A percentile compares a stretch with the other conserved stretches of the same genome.
Conservation (phyloP, 1,139 yeast species). For the Nakaseomyces delphensis region DNA sequence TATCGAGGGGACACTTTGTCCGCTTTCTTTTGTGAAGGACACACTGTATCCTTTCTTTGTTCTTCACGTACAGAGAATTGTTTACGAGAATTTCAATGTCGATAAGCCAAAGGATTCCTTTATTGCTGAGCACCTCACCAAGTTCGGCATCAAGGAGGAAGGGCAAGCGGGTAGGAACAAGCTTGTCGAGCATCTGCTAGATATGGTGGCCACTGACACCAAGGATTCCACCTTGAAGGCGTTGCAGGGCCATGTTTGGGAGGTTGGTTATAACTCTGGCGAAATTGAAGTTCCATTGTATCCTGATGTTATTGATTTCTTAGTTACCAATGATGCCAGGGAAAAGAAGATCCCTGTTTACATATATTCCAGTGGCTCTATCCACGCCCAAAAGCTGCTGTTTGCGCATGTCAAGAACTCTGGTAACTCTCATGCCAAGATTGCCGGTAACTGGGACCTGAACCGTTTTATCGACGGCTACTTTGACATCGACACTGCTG, state of each 20-base stretch:
- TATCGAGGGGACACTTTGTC: conserved; percentile 89
- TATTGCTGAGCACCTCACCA: conserved; percentile 8
- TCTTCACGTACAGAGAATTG: conserved; percentile 22
- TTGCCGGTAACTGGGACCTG: conserved; percentile 36
- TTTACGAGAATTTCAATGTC: conserved; percentile 6
- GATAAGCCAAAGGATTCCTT: conserved; percentile 6
- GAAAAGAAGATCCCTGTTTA: conserved; percentile 35
- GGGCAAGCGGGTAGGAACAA: conserved; percentile 11
- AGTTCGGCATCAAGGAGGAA: conserved; percentile 4
- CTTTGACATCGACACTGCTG: conserved; percentile 80
- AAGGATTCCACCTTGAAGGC: conserved; percentile 72
- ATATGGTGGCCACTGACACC: conserved; percentile 55
- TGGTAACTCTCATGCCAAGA: conserved; percentile 10
- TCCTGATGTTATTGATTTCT: conserved; percentile 56
- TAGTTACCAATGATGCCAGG: conserved; percentile 31
- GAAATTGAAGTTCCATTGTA: conserved; percentile 71
- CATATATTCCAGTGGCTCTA: conserved; percentile 89
- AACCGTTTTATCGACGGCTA: conserved; percentile 52
- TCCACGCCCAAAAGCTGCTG: conserved; percentile 73
- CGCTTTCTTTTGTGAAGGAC: conserved; percentile 79
- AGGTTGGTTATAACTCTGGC: conserved; percentile 64
- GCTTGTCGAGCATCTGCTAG: conserved; percentile 38
- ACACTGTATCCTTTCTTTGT: conserved; percentile 46
- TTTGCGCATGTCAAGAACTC: conserved; percentile 50
- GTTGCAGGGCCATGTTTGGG: conserved; percentile 82